phyloP scores from a whole-genome alignment of 1,139 yeast species.

The Taphrina populina region DNA sequence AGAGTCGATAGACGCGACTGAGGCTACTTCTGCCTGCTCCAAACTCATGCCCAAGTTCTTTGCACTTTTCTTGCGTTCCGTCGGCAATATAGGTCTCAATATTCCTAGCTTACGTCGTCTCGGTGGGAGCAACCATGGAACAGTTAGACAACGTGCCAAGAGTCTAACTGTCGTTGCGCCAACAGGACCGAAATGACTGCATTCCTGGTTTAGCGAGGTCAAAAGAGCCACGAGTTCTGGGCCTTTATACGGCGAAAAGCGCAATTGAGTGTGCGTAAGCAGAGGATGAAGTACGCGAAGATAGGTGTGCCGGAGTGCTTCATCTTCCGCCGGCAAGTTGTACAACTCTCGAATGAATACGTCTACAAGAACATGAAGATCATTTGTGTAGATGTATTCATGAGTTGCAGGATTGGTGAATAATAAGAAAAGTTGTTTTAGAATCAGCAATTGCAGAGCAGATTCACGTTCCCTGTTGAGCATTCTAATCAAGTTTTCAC shows the following conservation, averaged over 20 bases:
- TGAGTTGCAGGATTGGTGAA: constrained; percentile 66
- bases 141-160: constrained; percentile 39
- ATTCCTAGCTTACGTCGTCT: constrained; percentile 12
- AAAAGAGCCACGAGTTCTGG: constrained; percentile 57
- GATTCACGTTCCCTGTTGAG: constrained; percentile 76
- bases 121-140: constrained; percentile 38
- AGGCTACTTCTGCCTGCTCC: background rate
- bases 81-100: constrained; percentile 1
- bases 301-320: constrained; percentile 63
- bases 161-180: constrained; percentile 40
- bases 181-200: constrained; percentile 37
- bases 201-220: constrained; percentile 36
- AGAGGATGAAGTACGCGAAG: constrained; percentile 73
- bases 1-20: constrained; percentile 21
- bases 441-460: constrained; percentile 70
- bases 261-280: constrained; percentile 63
- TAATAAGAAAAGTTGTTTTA: constrained; percentile 72
- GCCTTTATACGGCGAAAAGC: constrained; percentile 56
- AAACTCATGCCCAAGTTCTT: constrained; percentile 23
- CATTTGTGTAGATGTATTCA: constrained; percentile 76
- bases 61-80: constrained; percentile 18
- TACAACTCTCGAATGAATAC: constrained; percentile 76
- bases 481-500: constrained; percentile 58
- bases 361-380: constrained; percentile 79
- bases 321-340: constrained; percentile 55